These are phyloP conservation scores for Conringia planisiliqua DNA, from an alignment of 345 rosid species.

Conservation along the genomic window DNA sequence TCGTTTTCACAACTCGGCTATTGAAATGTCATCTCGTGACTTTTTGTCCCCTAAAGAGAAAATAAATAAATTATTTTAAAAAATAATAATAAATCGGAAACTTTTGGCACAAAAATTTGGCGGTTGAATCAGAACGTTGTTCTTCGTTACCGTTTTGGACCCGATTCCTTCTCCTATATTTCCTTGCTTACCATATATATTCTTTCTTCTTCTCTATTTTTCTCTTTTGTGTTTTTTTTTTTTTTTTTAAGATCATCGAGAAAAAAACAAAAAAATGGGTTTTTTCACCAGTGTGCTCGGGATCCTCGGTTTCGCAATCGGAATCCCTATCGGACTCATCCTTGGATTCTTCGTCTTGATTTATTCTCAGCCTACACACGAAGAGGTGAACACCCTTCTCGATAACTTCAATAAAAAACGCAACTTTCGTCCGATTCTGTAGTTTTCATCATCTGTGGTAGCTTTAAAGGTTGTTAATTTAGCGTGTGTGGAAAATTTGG, in stretches of 20 bases:
- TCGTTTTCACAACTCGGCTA: background rate
- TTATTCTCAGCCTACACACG: conserved; percentile 52
- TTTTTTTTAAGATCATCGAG: background rate
- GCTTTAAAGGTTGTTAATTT: background rate
- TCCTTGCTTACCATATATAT: background rate
- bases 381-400: conserved; percentile 42
- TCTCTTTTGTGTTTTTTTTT: background rate
- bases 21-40: conserved; percentile 17
- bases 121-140: conserved; percentile 32
- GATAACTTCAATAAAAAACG: background rate
- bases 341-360: conserved; percentile 66
- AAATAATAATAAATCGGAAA: conserved; percentile 8
- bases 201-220: background rate
- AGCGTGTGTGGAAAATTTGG: background rate
- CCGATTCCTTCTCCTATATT: conserved; percentile 2
- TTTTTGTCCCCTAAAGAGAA: background rate
- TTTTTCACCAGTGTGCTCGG: conserved; percentile 52
- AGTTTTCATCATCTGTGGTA: conserved; percentile 3
- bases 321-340: conserved; percentile 64
- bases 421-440: conserved; percentile 2
- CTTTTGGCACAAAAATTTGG: conserved; percentile 11
- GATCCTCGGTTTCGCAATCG: conserved; percentile 62
- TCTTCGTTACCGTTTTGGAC: conserved; percentile 31
- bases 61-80: background rate
- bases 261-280: conserved; percentile 36